A percentile compares a stretch with the other conserved stretches of the same genome.
phyloP scores from a whole-genome alignment of 1,284 basidiomycete species.

The Microbotryum lychnidis-dioicae region DNA sequence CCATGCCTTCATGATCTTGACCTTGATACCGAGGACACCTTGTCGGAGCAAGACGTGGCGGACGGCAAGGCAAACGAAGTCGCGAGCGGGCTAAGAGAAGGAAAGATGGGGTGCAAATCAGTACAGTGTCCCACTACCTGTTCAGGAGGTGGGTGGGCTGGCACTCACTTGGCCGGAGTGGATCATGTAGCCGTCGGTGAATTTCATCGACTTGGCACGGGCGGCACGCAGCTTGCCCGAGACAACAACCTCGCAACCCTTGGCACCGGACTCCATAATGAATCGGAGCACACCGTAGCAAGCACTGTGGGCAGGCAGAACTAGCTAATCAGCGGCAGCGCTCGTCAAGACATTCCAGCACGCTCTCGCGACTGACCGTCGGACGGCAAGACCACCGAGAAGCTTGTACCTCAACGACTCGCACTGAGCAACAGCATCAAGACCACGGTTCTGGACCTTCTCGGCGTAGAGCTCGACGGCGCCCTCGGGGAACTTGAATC shows the following conservation, averaged over 20 bases:
- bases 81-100: slow-evolving; percentile 73
- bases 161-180: slow-evolving; percentile 64
- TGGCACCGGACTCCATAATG: slow-evolving; percentile 99
- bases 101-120: not conserved
- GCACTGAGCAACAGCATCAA: slow-evolving; percentile 97
- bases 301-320: slow-evolving; percentile 52
- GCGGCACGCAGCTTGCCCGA: slow-evolving; percentile 99
- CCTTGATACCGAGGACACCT: slow-evolving; percentile 99
- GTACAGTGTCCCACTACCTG: not conserved
- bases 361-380: slow-evolving; percentile 55
- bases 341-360: not conserved
- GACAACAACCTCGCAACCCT: slow-evolving; percentile 99
- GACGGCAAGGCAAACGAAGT: slow-evolving; percentile 97
- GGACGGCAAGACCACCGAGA: slow-evolving; percentile 97
- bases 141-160: not conserved
- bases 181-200: slow-evolving; percentile 99
- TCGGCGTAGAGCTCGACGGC: slow-evolving; percentile 98
- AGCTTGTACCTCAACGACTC: slow-evolving; percentile 99
- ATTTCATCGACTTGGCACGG: slow-evolving; percentile 99
- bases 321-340: not conserved
- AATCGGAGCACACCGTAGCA: slow-evolving; percentile 99
- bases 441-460: slow-evolving; percentile 98
- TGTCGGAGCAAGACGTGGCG: slow-evolving; percentile 97
- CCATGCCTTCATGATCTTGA: slow-evolving; percentile 99
- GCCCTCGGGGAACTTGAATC: slow-evolving; percentile 99